A percentile compares a stretch with the other conserved stretches of the same genome.
Evolutionary conservation across 2,329 filamentous ascomycete species (phyloP).

Genomic region (Phaeophleospora eucalypticola): DNA sequence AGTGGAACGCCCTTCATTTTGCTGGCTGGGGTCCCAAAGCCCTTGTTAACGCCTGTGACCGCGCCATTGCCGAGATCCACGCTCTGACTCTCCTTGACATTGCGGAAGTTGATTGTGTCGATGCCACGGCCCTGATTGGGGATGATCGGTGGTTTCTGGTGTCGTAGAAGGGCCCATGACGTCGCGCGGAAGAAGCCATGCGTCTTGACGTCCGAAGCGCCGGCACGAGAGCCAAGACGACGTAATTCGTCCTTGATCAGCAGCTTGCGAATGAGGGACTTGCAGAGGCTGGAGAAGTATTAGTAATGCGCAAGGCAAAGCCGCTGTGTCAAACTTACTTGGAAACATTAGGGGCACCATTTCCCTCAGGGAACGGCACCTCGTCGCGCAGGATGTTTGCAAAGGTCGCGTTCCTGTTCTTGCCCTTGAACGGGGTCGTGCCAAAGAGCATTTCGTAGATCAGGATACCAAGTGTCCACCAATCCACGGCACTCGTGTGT

Average conservation of each 20-base stretch:
- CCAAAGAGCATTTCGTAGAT: conserved; percentile 99
- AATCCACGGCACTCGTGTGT: conserved; percentile 96
- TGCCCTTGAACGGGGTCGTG: conserved; percentile 98
- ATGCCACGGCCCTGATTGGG: conserved; percentile 84
- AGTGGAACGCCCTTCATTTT: conserved; percentile 73
- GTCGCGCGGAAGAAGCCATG: conserved; percentile 96
- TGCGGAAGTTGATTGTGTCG: conserved; percentile 95
- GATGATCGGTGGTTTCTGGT: conserved; percentile 97
- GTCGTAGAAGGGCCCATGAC: conserved; percentile 93
- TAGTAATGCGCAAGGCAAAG: neutral
- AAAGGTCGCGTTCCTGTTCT: conserved; percentile 97
- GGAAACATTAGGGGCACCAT: conserved; percentile 77
- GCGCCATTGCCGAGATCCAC: conserved; percentile 70
- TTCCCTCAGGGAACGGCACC: conserved; percentile 89
- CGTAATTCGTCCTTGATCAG: conserved; percentile 97
- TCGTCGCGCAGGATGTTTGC: conserved; percentile 95
- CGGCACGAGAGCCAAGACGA: conserved; percentile 85
- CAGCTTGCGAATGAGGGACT: conserved; percentile 91
- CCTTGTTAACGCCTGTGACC: conserved; percentile 32
- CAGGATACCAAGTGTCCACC: conserved; percentile 97
- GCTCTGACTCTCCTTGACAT: conserved; percentile 94
- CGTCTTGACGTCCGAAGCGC: conserved; percentile 92
- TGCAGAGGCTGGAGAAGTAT: conserved; percentile 67
- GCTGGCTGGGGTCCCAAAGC: conserved; percentile 30
- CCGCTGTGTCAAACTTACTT: conserved; percentile 61